These are phyloP conservation scores for Grosmannia huntii DNA, from an alignment of 2,329 filamentous ascomycete species.

Conservation along the genomic window DNA sequence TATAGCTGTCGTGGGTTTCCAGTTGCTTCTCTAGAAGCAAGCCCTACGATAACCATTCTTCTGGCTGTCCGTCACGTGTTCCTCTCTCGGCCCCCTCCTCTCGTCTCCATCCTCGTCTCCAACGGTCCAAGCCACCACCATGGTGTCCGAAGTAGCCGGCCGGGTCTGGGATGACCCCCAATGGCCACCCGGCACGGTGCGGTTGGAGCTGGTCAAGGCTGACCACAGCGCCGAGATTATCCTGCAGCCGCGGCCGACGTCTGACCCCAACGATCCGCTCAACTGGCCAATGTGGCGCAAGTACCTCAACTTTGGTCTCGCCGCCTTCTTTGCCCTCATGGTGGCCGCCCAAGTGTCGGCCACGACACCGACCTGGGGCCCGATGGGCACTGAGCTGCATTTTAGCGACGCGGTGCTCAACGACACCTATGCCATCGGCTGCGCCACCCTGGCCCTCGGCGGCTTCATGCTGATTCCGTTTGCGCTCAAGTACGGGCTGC, in stretches of 20 bases:
- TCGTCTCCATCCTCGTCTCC: neutral
- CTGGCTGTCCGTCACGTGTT: neutral
- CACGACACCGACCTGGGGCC: constrained; percentile 26
- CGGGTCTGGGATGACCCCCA: constrained; percentile 2
- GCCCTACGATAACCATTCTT: neutral
- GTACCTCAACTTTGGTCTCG: constrained; percentile 35
- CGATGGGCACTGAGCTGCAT: constrained; percentile 16
- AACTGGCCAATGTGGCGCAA: constrained; percentile 32
- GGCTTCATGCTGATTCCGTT: constrained; percentile 33
- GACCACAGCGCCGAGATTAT: constrained; percentile 33
- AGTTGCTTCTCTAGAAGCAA: neutral
- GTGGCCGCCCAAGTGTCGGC: constrained; percentile 33
- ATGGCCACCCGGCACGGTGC: constrained; percentile 7
- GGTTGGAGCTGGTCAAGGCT: constrained; percentile 18
- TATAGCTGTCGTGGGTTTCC: neutral
- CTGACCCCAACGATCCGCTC: constrained; percentile 38
- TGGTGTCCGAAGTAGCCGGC: neutral
- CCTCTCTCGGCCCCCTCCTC: no score
- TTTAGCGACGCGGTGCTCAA: constrained; percentile 15
- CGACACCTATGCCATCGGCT: constrained; percentile 19
- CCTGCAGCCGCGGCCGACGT: constrained; percentile 34
- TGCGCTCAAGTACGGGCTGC: constrained; percentile 30
- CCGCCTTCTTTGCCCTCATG: constrained; percentile 36
- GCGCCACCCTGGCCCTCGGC: constrained; percentile 28
- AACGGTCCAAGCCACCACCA: neutral